Base-by-base conservation (phyloP, 129 eudicot species). In the Saussurea involucrata region DNA sequence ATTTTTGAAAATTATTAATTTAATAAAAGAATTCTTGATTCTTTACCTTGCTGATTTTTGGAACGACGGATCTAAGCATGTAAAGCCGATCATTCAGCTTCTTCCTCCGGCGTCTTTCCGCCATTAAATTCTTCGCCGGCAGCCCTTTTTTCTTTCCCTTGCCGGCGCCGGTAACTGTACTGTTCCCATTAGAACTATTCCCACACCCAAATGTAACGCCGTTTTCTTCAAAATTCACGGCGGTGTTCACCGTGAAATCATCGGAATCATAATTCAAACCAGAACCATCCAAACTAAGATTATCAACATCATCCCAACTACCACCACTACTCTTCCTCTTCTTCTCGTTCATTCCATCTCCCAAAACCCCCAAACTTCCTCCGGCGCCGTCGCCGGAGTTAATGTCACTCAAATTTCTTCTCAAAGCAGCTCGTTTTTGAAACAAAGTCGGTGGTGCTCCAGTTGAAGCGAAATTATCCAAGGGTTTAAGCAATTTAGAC, bases 121-220 rank as follows among this genome's bases (percentile, higher is more conserved):
- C 98, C 98, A 91, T 91, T 81, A 94, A 73, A 78, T 94, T 94
- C 90, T 94, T 94, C 22, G 98, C 97, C 66, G 97, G 97, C 44
- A 87, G 81, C 60, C 98, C 99, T 34, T 89, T 95, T 69, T 88
- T 89, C 91, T 87, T 92, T 31, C 96, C 98, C 60, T 90, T 96
- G 21, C 86, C 88, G 24, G 79, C 88, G 29, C 27, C 61, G 8
- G 89, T 83, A 33, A 88, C 88, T 4, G 83, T 77, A 65, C 95
- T 85, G 76, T 83, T 90, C 0, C 84, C 86, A 74, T 83, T 78
- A 18, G 92, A 85, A 34, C 83, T 80, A 69, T 65, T 82, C 20
- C 90, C 90, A 37, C 90, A 92, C 74, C 78, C 71, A 61, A 76
- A 74, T 33, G 42, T 77, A 27, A 27, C 29, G 2, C 1, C 31